These are phyloP conservation scores for Gastrolobium bilobum DNA, from an alignment of 306 rosid genomes.

Conservation along the genomic window DNA sequence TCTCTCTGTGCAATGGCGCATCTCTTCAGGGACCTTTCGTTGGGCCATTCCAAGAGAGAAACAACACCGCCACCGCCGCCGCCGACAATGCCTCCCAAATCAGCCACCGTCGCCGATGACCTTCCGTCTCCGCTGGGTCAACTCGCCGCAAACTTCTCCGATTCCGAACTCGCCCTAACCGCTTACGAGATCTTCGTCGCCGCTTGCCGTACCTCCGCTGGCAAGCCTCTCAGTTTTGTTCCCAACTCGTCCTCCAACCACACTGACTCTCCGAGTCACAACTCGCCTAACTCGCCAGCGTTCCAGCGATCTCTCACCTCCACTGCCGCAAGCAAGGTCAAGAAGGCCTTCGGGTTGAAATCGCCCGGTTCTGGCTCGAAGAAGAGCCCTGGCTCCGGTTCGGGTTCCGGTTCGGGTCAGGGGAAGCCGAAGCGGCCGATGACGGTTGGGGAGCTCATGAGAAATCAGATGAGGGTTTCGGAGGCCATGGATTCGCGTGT, in stretches of 20 bases:
- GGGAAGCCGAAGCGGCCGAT: slow-evolving; percentile 73
- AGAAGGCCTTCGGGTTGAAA: slow-evolving; percentile 93
- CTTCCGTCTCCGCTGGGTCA: slow-evolving; percentile 92
- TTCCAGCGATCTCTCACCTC: slow-evolving; percentile 93
- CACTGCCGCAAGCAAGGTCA: slow-evolving; percentile 94
- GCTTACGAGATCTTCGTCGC: slow-evolving; percentile 99
- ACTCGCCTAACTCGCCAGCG: slow-evolving; percentile 64
- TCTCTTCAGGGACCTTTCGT: slow-evolving; percentile 87
- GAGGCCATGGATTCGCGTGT: slow-evolving; percentile 94
- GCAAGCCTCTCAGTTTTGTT: slow-evolving; percentile 68
- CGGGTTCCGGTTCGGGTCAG: slow-evolving; percentile 60
- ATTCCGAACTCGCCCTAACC: slow-evolving; percentile 79
- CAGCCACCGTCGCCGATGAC: slow-evolving; percentile 55
- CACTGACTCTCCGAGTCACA: slow-evolving; percentile 64
- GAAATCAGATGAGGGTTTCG: slow-evolving; percentile 95
- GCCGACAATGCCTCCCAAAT: slow-evolving; percentile 49
- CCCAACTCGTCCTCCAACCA: slow-evolving; percentile 49
- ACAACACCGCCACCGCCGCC: slow-evolving; percentile 50
- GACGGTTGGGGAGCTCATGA: slow-evolving; percentile 97
- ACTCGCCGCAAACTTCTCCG: slow-evolving; percentile 73
- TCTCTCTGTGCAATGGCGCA: slow-evolving; percentile 73
- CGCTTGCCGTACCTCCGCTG: slow-evolving; percentile 89
- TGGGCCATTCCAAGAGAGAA: slow-evolving; percentile 93
- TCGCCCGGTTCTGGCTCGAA: slow-evolving; percentile 89
- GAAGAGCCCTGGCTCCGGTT: slow-evolving; percentile 79